Base-by-base conservation (phyloP, 352 stramenopile species). In the Plasmopara muralis region DNA sequence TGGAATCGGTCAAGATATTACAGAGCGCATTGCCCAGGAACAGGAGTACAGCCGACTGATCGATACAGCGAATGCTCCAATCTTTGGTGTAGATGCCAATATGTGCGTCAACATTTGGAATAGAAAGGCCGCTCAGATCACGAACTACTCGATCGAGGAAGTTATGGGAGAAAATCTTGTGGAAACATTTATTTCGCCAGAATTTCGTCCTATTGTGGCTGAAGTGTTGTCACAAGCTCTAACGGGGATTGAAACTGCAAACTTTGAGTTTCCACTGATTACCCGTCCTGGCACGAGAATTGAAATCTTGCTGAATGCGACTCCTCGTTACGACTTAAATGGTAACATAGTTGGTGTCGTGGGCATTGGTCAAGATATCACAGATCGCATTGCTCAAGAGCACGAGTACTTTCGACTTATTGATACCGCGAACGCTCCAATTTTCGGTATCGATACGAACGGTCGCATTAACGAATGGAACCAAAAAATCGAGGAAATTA, bases 81-180 rank as follows among this genome's bases (percentile, higher is more conserved):
- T 96, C 43, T 95, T 97, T 57, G 88, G 86, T 40, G 83, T 96
- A 13, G 86, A 97, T 63, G 66, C 67, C 0, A 77, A 91, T 35
- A 64, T 93, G 5, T 88, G 82, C 40, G 87, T 95, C 10, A 95
- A 95, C 51, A 95, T 95, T 57, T 94, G 88, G 88, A 96, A 97
- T 67, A 82, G 93, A 48, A 95, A 96, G 57, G 87, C 83, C 9
- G 82, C 77, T 0, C 74, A 97, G 41, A 89, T 96, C 53, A 93
- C 87, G 15, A 80, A 89, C 33, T 88, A 91, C 63, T 72, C 73
- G 9, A 89, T 70, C 2, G 65, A 70, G 16, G 83, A 95, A 53
- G 83, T 91, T 1, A 86, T 89, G 33, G 77, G 80, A n/a, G 75
- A 89, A 61, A 87, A 87, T 48, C 49, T 93, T 20, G 82, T 93